phyloP scores from a whole-genome alignment of 2,329 filamentous ascomycete genomes.

The Colletotrichum incanum region DNA sequence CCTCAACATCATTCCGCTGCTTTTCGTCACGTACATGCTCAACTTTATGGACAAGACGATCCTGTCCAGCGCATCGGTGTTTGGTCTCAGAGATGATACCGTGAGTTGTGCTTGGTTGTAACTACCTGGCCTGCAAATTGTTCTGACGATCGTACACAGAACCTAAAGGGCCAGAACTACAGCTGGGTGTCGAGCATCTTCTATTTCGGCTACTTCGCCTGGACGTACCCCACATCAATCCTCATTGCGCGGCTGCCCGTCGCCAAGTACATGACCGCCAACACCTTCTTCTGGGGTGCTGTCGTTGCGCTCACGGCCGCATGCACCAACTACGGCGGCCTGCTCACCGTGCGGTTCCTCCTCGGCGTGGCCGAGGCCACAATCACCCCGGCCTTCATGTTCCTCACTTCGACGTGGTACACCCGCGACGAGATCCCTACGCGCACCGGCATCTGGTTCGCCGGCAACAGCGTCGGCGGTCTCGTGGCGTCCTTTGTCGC shows the following conservation, averaged over 20 bases:
- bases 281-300: constrained; percentile 66
- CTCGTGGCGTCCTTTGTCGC: constrained; percentile 66
- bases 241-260: constrained; percentile 64
- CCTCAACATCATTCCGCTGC: constrained; percentile 66
- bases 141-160: constrained; percentile 62
- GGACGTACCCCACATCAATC: constrained; percentile 65
- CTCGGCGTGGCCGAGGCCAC: constrained; percentile 70
- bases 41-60: constrained; percentile 76
- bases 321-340: constrained; percentile 63
- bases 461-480: constrained; percentile 65
- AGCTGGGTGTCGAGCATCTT: constrained; percentile 58
- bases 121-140: neutral
- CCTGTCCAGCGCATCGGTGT: constrained; percentile 69
- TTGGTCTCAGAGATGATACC: constrained; percentile 67
- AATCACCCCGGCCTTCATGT: constrained; percentile 69
- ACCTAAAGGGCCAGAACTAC: constrained; percentile 72
- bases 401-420: constrained; percentile 71
- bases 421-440: constrained; percentile 70
- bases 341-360: constrained; percentile 67
- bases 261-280: constrained; percentile 63
- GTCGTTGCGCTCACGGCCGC: constrained; percentile 62
- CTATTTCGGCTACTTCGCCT: constrained; percentile 63
- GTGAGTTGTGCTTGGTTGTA: constrained; percentile 43
- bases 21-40: constrained; percentile 72
- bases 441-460: constrained; percentile 71